A percentile compares a stretch with the other conserved stretches of the same genome.
Conservation (phyloP, 2,329 filamentous ascomycete genomes). For the Aspergillus bombycis region DNA sequence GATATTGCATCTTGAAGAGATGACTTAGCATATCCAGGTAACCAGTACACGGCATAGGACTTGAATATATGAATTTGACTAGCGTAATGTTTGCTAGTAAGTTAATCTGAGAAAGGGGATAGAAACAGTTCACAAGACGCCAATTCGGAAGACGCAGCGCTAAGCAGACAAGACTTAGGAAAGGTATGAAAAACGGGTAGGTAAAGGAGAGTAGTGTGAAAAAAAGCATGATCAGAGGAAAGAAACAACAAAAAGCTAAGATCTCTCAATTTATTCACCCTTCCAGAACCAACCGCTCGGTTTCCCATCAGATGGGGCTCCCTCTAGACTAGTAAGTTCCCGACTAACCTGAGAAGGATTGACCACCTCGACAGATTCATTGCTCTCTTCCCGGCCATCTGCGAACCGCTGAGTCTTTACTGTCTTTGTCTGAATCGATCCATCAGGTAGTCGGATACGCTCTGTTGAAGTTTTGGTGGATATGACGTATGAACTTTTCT, state of each 20-base stretch:
- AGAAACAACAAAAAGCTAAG: background rate
- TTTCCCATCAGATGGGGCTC: slow-evolving; percentile 14
- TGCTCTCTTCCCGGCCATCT: slow-evolving; percentile 63
- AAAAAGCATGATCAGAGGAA: background rate
- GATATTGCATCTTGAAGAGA: background rate
- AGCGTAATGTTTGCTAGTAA: background rate
- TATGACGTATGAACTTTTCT: slow-evolving; percentile 43
- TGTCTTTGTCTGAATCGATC: slow-evolving; percentile 60
- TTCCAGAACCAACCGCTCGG: slow-evolving; percentile 44
- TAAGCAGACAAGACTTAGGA: background rate
- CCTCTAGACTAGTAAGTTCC: slow-evolving; percentile 17
- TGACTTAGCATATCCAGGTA: background rate
- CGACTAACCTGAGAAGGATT: slow-evolving; percentile 26
- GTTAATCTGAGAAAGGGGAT: background rate
- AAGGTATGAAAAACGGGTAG: background rate
- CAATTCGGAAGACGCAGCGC: background rate
- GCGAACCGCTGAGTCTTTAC: slow-evolving; percentile 62
- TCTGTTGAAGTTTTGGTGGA: slow-evolving; percentile 62
- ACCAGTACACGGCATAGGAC: background rate
- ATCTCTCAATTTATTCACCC: slow-evolving; percentile 20
- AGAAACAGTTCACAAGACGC: background rate
- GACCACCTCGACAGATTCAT: slow-evolving; percentile 54
- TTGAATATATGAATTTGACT: background rate
- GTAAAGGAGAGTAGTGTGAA: background rate
- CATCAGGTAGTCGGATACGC: slow-evolving; percentile 58